A percentile compares a stretch with the other conserved stretches of the same genome.
Conservation (phyloP, 768 basidiomycete genomes). For the Trametes sanguinea region DNA sequence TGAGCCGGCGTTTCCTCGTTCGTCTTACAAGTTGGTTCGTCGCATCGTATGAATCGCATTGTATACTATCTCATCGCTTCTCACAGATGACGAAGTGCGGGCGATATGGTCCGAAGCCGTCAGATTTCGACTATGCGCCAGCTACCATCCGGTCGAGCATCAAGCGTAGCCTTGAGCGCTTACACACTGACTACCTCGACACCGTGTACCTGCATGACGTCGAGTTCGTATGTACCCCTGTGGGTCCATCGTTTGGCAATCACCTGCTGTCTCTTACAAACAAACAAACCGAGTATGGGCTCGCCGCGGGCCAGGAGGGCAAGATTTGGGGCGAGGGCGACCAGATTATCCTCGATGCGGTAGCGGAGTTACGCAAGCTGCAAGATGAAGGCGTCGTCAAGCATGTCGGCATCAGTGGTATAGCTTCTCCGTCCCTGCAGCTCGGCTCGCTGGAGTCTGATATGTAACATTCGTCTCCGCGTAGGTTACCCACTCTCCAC, state of each 20-base stretch:
- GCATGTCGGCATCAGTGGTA: constrained; percentile 81
- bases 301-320: constrained; percentile 57
- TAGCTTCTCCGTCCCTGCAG: constrained; percentile 4
- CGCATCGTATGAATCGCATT: not conserved
- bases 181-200: constrained; percentile 80
- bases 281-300: constrained; percentile 64
- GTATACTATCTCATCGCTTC: not conserved
- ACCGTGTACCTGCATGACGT: constrained; percentile 83
- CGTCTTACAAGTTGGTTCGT: constrained; percentile 71
- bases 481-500: constrained; percentile 81
- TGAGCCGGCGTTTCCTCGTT: constrained; percentile 70
- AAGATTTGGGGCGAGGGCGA: constrained; percentile 70
- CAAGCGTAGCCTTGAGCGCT: constrained; percentile 60
- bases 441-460: not conserved
- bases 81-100: constrained; percentile 85
- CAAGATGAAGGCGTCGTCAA: constrained; percentile 73
- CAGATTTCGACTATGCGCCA: constrained; percentile 76
- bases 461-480: not conserved
- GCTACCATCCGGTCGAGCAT: constrained; percentile 65
- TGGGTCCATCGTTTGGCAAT: constrained; percentile 56
- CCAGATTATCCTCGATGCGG: constrained; percentile 66
- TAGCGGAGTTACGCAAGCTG: constrained; percentile 63
- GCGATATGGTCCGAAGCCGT: constrained; percentile 55
- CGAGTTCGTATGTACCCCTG: constrained; percentile 66
- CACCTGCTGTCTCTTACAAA: constrained; percentile 54